Base-by-base conservation (phyloP, 129 eudicot species). In the Pseudognaphalium luteoalbum region DNA sequence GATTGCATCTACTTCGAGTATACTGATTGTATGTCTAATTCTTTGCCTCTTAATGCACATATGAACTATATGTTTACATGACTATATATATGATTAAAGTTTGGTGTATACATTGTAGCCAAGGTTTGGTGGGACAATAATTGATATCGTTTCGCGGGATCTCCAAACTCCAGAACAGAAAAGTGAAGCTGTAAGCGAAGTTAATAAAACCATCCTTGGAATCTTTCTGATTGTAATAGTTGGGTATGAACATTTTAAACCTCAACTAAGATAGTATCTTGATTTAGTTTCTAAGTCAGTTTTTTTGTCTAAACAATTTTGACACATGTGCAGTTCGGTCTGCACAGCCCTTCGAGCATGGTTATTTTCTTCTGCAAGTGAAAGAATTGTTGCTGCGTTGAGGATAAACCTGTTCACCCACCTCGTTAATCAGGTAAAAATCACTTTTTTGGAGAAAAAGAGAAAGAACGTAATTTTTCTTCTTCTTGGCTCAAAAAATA, bases 321-420 rank as follows among this genome's bases (percentile, higher is more conserved):
- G 39, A 62, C 25, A 68, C n/a, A 30, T 77, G 59, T 76, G 51
- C 32, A 93, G 98, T 35, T 87, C 97, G 3, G 33, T 90, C 35
- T 86, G 87, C 78, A 87, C 98, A 76, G 92, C 92, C 51, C 75
- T 88, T 77, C 87, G 97, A 47, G 88, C 93, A 25, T 93, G 98
- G 98, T 72, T 93, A 76, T 93, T 93, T 82, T 81, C 86, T 78
- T 86, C 96, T 61, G 95, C 98, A 41, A 93, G 97, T 75, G 98
- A 90, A 83, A 93, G 92, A 82, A 92, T 90, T 63, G 98, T 93
- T 76, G 97, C 92, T 69, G 79, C 96, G 2, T 79, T 93, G 76
- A 84, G 97, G 76, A 93, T 88, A 82, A 78, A 86, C 42, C 79
- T 93, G 54, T 90, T 90, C 81, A 76, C 87, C 60, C 98, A 93